Base-by-base conservation (phyloP, 768 basidiomycete species). In the Trametes cubensis region DNA sequence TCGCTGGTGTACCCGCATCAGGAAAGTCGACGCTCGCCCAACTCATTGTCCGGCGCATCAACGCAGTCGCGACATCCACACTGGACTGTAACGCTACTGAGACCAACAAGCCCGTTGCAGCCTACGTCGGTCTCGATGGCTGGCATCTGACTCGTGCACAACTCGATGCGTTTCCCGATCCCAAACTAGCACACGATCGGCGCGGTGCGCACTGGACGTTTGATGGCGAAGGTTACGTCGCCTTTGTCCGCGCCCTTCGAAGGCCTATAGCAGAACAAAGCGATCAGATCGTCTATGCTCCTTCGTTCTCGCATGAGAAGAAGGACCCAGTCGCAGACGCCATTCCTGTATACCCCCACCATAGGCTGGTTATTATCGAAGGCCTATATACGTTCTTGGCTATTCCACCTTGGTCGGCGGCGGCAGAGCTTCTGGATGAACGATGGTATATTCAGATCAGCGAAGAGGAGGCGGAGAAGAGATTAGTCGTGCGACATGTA, bases 171-270 rank as follows among this genome's bases (percentile, higher is more conserved):
- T 82, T 95, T 70, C 84, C 85, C 15, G 86, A 97, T 72, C 88
- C 94, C 0, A 79, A 82, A 55, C 81, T 86, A 42, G 94, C 95
- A 0, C 85, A 89, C 66, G 88, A 88, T 60, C 75, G 92, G 48
- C 84, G 95, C 21, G 95, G 95, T 2, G 87, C 82, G 15, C 90
- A 94, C 66, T 96, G 94, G 90, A 97, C 95, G 2, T 98, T 98
- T 69, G 88, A 97, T 66, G 86, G 83, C 6, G 66, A 72, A n/a
- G 78, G 80, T 25, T 97, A 94, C 73, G 81, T 86, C 56, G 69
- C 78, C 0, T 95, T 95, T 67, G 76, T 95, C 14, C 75, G 74
- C 17, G 71, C 77, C 14, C 76, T 97, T 10, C 83, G 85, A 20
- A 57, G 73, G 34, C 77, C 76, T 25, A 14, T 55, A 20, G 8